Percentiles rank a stretch among this genome's conserved stretches.
Conservation (phyloP, 352 stramenopile species). For the Globisporangium alternatum region DNA sequence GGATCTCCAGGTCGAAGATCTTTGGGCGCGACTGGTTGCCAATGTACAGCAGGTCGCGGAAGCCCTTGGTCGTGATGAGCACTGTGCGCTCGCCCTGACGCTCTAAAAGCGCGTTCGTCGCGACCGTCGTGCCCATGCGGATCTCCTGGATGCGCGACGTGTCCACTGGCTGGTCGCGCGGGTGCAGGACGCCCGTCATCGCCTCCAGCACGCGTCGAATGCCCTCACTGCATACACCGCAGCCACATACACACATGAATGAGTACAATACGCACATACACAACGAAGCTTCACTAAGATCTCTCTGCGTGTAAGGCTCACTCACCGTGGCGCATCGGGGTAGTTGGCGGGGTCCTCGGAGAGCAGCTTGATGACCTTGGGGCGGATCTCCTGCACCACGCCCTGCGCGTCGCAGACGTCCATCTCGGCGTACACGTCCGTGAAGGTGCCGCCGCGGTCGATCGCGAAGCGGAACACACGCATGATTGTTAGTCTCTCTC, state of each 20-base stretch:
- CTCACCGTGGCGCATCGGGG: constrained; percentile 92
- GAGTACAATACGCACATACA: background rate
- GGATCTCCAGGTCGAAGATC: constrained; percentile 97
- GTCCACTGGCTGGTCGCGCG: constrained; percentile 79
- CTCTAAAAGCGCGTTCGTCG: constrained; percentile 99
- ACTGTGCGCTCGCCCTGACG: constrained; percentile 93
- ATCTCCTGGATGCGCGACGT: constrained; percentile 94
- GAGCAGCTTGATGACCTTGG: constrained; percentile 95
- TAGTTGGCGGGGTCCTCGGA: constrained; percentile 98
- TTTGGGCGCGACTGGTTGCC: constrained; percentile 97
- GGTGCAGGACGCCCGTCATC: constrained; percentile 88
- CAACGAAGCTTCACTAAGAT: background rate
- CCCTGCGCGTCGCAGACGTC: constrained; percentile 67
- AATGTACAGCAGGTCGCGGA: constrained; percentile 97
- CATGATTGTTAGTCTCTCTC: constrained; percentile 15
- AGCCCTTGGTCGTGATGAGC: constrained; percentile 94
- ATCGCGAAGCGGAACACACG: constrained; percentile 95
- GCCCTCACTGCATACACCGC: constrained; percentile 50
- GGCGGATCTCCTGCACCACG: constrained; percentile 40
- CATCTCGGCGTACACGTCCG: constrained; percentile 96
- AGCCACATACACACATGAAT: background rate
- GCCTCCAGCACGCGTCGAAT: constrained; percentile 95
- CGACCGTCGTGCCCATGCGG: constrained; percentile 97
- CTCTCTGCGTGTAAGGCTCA: background rate
- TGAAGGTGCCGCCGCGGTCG: constrained; percentile 98